Conservation (phyloP, 768 basidiomycete species). For the Peribolospora kevripleyi region DNA sequence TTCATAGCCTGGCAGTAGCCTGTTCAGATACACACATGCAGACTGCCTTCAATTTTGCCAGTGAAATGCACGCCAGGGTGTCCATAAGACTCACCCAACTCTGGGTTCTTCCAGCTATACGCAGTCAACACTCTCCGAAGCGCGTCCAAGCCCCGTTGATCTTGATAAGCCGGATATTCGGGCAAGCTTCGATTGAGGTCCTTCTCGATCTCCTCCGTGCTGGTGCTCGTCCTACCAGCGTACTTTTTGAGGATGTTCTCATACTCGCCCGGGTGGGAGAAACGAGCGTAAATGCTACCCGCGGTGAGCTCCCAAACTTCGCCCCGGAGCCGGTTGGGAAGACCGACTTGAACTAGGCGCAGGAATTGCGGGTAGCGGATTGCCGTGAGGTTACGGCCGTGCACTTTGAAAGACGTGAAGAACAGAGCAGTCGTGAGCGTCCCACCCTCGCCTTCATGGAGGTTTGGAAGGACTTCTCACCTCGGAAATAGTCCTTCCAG, state of each 20-base stretch:
- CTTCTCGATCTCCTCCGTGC: conserved; percentile 97
- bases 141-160: conserved; percentile 57
- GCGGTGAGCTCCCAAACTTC: conserved; percentile 97
- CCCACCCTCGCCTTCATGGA: not conserved
- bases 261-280: conserved; percentile 62
- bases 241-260: conserved; percentile 47
- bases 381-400: conserved; percentile 84
- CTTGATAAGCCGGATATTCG: conserved; percentile 89
- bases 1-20: conserved; percentile 99
- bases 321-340: conserved; percentile 78
- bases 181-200: conserved; percentile 87
- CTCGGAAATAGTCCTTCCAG: conserved; percentile 65
- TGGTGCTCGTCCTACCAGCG: conserved; percentile 51
- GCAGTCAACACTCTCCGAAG: conserved; percentile 77
- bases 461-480: conserved; percentile 23
- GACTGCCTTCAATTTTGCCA: not conserved
- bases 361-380: conserved; percentile 90
- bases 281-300: conserved; percentile 76
- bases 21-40: conserved; percentile 26
- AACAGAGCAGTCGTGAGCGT: conserved; percentile 5
- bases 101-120: conserved; percentile 79
- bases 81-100: conserved; percentile 3
- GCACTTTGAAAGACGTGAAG: conserved; percentile 27
- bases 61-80: not conserved
- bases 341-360: conserved; percentile 85